Conservation (phyloP, 2,329 filamentous ascomycete species). For the Trichoderma atrobrunneum region DNA sequence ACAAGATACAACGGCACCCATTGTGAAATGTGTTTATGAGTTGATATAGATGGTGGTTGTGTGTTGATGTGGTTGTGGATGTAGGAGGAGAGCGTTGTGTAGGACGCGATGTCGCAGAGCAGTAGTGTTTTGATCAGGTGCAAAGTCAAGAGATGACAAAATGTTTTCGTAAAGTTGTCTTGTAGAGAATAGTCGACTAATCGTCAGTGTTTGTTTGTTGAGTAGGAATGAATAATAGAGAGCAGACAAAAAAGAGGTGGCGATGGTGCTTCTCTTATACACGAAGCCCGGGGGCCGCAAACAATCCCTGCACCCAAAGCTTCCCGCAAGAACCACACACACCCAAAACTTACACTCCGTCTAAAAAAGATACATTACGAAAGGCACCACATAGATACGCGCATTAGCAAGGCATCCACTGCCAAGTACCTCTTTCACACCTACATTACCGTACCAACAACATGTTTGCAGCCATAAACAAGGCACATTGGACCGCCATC, state of each 20-base stretch:
- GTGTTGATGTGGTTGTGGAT: not conserved
- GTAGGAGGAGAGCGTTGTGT: not conserved
- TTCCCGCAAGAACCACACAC: not conserved
- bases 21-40: conserved; percentile 36
- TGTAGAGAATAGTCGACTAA: not conserved
- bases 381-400: not conserved
- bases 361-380: not conserved
- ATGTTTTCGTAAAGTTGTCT: not conserved
- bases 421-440: not conserved
- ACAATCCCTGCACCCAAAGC: not conserved
- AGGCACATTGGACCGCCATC: not conserved
- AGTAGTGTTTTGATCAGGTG: not conserved
- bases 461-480: not conserved
- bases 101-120: not conserved
- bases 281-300: not conserved
- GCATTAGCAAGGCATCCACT: not conserved
- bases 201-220: not conserved
- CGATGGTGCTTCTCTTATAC: conserved; percentile 9
- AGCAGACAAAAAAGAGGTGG: not conserved
- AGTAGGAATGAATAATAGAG: not conserved
- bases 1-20: conserved; percentile 82
- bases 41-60: not conserved
- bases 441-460: not conserved
- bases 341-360: not conserved
- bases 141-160: not conserved